Evolutionary conservation across 371 early-diverging fungal species (phyloP).

Genomic region (Apophysomyces elegans): DNA sequence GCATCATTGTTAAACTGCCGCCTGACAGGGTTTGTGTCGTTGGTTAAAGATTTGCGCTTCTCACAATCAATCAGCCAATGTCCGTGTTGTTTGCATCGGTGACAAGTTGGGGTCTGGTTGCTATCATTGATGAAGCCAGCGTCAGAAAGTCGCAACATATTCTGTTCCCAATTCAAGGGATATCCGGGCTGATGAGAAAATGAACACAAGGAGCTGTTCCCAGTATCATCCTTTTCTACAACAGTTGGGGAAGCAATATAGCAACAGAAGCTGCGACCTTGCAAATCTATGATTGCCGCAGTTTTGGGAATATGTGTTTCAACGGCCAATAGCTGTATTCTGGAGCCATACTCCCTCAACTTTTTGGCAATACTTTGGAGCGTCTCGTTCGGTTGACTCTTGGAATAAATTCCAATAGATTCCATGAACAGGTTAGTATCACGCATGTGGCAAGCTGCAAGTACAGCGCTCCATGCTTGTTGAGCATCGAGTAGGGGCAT

Average conservation of each 20-base stretch:
- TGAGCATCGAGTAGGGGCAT: slow-evolving; percentile 7
- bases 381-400: slow-evolving; percentile 18
- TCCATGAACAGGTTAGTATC: slow-evolving; percentile 16
- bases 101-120: slow-evolving; percentile 15
- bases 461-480: slow-evolving; percentile 18
- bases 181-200: slow-evolving; percentile 8
- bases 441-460: slow-evolving; percentile 1
- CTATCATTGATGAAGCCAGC: slow-evolving; percentile 22
- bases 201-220: neutral
- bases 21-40: neutral
- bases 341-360: slow-evolving; percentile 8
- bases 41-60: neutral
- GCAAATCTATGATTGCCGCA: slow-evolving; percentile 20
- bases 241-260: slow-evolving; percentile 6
- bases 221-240: neutral
- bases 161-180: slow-evolving; percentile 17
- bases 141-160: slow-evolving; percentile 18
- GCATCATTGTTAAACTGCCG: neutral
- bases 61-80: slow-evolving; percentile 25
- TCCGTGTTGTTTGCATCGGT: slow-evolving; percentile 18
- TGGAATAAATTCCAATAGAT: slow-evolving; percentile 21
- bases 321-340: slow-evolving; percentile 20
- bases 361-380: slow-evolving; percentile 14
- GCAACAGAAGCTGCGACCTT: slow-evolving; percentile 13
- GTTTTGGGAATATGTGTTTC: slow-evolving; percentile 8